Base-by-base conservation (phyloP, 2,329 filamentous ascomycete genomes). In the Thielaviopsis populi region DNA sequence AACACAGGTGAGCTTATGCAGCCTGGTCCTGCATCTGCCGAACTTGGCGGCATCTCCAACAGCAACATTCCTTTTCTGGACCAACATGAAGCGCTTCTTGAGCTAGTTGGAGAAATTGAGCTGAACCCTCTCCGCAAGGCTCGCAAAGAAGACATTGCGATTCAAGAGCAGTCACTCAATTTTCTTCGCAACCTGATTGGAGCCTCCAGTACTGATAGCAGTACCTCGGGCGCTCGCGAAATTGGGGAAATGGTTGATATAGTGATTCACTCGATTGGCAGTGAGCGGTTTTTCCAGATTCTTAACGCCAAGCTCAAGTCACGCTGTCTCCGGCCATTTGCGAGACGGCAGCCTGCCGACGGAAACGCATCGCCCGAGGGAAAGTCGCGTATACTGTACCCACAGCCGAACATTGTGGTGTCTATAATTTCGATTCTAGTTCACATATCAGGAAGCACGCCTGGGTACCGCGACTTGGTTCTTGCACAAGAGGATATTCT, bases 111-210 rank as follows among this genome's bases (percentile, higher is more conserved):
- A 15, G 62, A 63, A 13, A 4, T 19, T 13, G 62, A 63, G 17
- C 48, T 63, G 41, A 40, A 64, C 24, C 60, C 46, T 3, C 60
- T 59, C 19, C 80, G 84, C 37, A 85, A 85, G 70, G 83, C 86
- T 19, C 82, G 86, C 62, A 85, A 85, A 68, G 88, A 96, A 68
- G 89, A 95, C 68, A 79, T 91, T 43, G 85, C 86, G 1, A 88
- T 96, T 33, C 92, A 97, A 74, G 90, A 96, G 71, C 91, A 97
- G 74, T 89, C 87, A 0, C 81, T 97, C 19, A 87, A 95, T 69
- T 87, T 97, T 69, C 83, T 99, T 67, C 83, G 92, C 63, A 99
- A 99, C 73, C 78, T 97, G 40, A 88, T 96, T 68, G 58, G 60
- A 19, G 42, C 54, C 17, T 59, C 59, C 2, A 60, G 27, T 37